Base-by-base conservation (phyloP, 176 grass and related monocot species). In the Coix lacrymajobi region DNA sequence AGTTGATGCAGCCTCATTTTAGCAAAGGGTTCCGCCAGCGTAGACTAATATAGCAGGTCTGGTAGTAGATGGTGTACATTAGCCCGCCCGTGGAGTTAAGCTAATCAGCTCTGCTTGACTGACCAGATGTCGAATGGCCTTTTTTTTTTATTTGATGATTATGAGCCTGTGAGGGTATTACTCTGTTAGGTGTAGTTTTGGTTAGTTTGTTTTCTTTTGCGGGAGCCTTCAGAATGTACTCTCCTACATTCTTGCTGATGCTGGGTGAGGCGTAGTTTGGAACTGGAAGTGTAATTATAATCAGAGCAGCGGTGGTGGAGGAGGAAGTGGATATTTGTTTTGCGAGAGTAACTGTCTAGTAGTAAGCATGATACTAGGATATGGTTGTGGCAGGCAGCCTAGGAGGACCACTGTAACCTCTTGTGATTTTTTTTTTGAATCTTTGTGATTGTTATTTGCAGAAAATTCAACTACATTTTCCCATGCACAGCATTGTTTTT, bases 1-100 rank as follows among this genome's bases (percentile, higher is more conserved):
- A 94, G 83, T 76, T 99, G 85, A 99, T 99, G 96, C 96, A 96
- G 71, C 96, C 96, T 80, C 96, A 99, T 83, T 94, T 99, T 77
- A 85, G 73, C 79, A 99, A 99, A 84, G 96, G 96, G 11, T 87
- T 92, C 76, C 92, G 89, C 45, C 96, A 95, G 75, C 96, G 92
- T 77, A 90, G 93, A 46, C 86, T 95, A 33, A 90, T 96, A 87
- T 96, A 92, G 80, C 73, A 12, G 37, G 5, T 32, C 24, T 3
- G 36, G 74, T 83, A 78, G 73, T 86, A 79, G 66, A 49, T 68
- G 60, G 25, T 83, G 88, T 86, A 90, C 79, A 90, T 86, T 68
- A 43, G 3, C 13, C 38, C 13, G 30, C 17, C 48, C 13, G 31
- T 76, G 51, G 62, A 48, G 39, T 58, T 75, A 60, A 52, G 40